Percentiles rank a stretch among this genome's conserved stretches.
These are phyloP conservation scores for Ustilago lituana DNA, from an alignment of 1,284 basidiomycete genomes.

Conservation along the genomic window DNA sequence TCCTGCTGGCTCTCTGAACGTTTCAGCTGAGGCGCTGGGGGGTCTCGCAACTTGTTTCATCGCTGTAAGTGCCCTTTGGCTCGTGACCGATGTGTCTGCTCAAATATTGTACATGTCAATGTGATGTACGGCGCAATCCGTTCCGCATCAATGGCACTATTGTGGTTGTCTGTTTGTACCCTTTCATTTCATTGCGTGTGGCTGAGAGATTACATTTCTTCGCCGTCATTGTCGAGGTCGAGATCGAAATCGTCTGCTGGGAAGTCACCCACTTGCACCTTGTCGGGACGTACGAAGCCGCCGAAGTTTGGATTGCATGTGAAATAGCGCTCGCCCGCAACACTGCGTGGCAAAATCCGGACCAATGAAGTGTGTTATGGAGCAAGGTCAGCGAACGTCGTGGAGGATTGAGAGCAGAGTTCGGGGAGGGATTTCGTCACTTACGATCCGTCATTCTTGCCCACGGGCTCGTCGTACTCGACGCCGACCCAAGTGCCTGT, in stretches of 20 bases:
- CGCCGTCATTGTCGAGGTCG: conserved; percentile 38
- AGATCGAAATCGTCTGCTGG: conserved; percentile 69
- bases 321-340: conserved; percentile 87
- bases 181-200: no score
- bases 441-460: conserved; percentile 93
- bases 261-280: conserved; percentile 84
- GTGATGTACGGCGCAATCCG: no score
- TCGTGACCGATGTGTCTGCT: no score
- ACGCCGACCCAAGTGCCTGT: conserved; percentile 82
- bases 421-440: no score
- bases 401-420: no score
- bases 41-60: no score
- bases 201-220: conserved; percentile 50
- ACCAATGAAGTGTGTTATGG: conserved; percentile 5
- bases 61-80: no score
- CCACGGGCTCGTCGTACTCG: conserved; percentile 94
- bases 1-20: background rate
- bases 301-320: conserved; percentile 80
- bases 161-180: no score
- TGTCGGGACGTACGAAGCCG: conserved; percentile 86
- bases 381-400: no score
- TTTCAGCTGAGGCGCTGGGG: no score
- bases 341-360: conserved; percentile 71
- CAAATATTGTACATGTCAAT: no score
- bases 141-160: no score